Base-by-base conservation (phyloP, 1,139 yeast species). In the Magnusiomyces suaveolens region DNA sequence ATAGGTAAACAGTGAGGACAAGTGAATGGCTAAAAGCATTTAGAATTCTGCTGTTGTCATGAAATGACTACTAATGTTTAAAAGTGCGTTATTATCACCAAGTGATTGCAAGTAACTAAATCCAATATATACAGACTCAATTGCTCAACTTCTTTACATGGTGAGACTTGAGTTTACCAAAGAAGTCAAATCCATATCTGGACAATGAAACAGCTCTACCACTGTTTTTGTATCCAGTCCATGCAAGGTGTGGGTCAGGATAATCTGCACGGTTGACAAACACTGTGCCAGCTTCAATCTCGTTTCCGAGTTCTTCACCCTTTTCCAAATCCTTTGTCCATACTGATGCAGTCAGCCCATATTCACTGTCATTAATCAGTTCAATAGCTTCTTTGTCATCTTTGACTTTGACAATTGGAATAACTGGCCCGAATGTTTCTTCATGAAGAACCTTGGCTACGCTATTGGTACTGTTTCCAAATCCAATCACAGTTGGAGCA, bases 231-330 rank as follows among this genome's bases (percentile, higher is more conserved):
- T 75, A 78, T 47, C 87, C 87, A 60, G 96, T 95, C 73, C 90
- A 88, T 57, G 96, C 96, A 58, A 86, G 78, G 59, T 80, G 81
- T 48, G 79, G 74, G 64, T 84, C 94, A 44, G 88, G 85, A 68
- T 85, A 90, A 66, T 88, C 89, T 50, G 94, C 83, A 10, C 92
- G 80, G 75, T 88, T 87, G 64, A 87, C 81, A 84, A 88, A 88
- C 57, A 87, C 82, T 59, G 92, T 86, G 63, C 96, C 96, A 23
- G 95, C 84, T 60, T 83, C 84, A 56, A 88, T 69, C 64, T 77
- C 75, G 64, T 80, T 77, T n/a, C 94, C 81, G 57, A 87, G 82
- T 48, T 72, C 74, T 63, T 84, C 81, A 43, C 84, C 84, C 33
- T 61, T 61, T 33, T 71, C 62, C 18, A 71, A 63, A 63, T 81